Evolutionary conservation across 352 stramenopile species (phyloP), one percentile per base, ranked within the genome.

Genomic region (Detonula confervacea): DNA sequence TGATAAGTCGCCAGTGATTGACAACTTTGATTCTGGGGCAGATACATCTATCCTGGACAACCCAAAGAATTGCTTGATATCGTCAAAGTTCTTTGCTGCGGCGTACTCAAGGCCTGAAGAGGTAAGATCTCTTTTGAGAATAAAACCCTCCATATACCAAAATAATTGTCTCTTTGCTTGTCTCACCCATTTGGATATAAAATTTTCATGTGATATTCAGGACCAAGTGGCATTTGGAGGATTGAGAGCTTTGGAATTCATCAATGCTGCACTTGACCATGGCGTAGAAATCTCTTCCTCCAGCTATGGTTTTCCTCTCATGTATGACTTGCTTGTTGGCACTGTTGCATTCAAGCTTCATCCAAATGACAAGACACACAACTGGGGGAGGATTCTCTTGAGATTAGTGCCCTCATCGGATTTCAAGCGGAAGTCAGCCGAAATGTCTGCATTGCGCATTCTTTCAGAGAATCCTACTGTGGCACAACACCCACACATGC

Each of bases 281-380:
- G 92, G 90, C 18, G 75, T 95, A 44, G 90, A 95, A 76, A 73
- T 96, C 12, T 81, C 88, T 24, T 93, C 88, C 8, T 73, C 87
- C 39, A 89, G 82, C 73, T 93, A 94, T 70, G 89, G 94, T 18
- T 97, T 97, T 64, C 92, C 92, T 14, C 81, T 96, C 8, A 85
- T 96, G 56, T 97, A 96, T 78, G 94, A 97, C 61, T 69, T 97
- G 24, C 77, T 96, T 56, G 95, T 91, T n/a, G 88, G 87, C 25
- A 95, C 91, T 22, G 88, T 96, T 61, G 69, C 71, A 18, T 95
- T 96, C 75, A 93, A 94, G 55, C 74, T 97, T 1, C 88, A 95
- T 71, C 87, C 92, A 16, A 94, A 91, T 56, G 92, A 96, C 65
- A 90, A 90, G 78, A 85, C 86, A 35, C 89, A 95, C 52, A 95